phyloP scores from a whole-genome alignment of 768 basidiomycete species.

The Phylloporus scabripes region DNA sequence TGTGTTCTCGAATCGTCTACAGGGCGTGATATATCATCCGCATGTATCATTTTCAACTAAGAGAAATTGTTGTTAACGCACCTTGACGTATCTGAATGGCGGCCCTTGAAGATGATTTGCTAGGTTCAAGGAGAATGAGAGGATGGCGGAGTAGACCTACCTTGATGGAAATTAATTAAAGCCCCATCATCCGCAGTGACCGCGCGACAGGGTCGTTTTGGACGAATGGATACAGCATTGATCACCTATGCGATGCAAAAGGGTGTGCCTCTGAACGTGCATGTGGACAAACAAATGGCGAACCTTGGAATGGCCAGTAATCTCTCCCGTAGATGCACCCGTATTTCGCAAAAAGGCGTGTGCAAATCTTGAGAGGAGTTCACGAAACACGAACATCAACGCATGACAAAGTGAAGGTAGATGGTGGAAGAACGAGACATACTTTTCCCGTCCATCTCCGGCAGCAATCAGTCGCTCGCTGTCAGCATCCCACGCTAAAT shows the following conservation, averaged over 20 bases:
- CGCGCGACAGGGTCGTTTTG: slow-evolving; percentile 86
- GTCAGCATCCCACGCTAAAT: slow-evolving; percentile 95
- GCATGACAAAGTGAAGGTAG: background rate
- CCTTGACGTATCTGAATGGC: slow-evolving; percentile 90
- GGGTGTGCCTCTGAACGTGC: background rate
- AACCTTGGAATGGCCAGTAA: slow-evolving; percentile 87
- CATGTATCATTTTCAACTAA: background rate
- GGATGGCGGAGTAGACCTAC: slow-evolving; percentile 29
- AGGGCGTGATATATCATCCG: background rate
- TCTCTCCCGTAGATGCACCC: slow-evolving; percentile 82
- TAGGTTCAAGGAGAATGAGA: background rate
- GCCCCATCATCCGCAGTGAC: slow-evolving; percentile 83
- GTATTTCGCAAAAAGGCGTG: slow-evolving; percentile 80
- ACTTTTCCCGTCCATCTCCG: slow-evolving; percentile 91
- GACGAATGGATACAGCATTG: slow-evolving; percentile 84
- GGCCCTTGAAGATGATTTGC: slow-evolving; percentile 40
- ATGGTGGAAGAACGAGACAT: background rate
- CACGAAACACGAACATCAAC: background rate
- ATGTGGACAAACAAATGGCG: background rate
- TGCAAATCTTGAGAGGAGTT: slow-evolving; percentile 51
- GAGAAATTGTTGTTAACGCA: slow-evolving; percentile 14
- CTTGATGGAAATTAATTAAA: slow-evolving; percentile 79
- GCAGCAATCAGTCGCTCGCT: slow-evolving; percentile 94
- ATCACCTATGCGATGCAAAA: slow-evolving; percentile 45
- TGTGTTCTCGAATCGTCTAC: slow-evolving; percentile 84